phyloP scores from a whole-genome alignment of 2,329 filamentous ascomycete species.

The Fusarium brachygibbosum region DNA sequence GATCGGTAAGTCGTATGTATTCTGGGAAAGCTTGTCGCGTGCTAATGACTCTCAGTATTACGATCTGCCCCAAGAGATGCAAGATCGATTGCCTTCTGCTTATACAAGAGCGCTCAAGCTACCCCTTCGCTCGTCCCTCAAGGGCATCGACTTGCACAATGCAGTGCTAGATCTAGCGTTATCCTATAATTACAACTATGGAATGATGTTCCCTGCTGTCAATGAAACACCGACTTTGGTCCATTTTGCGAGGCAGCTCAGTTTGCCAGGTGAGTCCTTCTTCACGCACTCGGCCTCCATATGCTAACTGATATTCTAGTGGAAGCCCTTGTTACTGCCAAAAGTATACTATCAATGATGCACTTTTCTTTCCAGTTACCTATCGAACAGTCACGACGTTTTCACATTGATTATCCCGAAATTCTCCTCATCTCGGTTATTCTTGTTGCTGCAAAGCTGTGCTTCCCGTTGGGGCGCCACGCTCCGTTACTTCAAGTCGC shows the following conservation, averaged over 20 bases:
- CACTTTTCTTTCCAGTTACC: constrained; percentile 69
- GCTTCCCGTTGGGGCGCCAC: constrained; percentile 78
- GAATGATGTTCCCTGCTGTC: constrained; percentile 77
- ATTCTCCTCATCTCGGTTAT: constrained; percentile 78
- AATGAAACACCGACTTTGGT: constrained; percentile 78
- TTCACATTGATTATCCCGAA: constrained; percentile 77
- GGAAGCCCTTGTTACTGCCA: constrained; percentile 59
- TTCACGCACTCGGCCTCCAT: background rate
- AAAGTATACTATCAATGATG: constrained; percentile 63
- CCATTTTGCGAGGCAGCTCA: constrained; percentile 77
- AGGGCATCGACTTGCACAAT: constrained; percentile 72
- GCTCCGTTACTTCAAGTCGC: constrained; percentile 55
- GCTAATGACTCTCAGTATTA: constrained; percentile 59
- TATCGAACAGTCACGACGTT: constrained; percentile 59
- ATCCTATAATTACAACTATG: constrained; percentile 76
- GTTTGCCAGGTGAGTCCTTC: constrained; percentile 74
- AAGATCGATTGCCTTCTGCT: constrained; percentile 70
- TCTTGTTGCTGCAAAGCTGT: constrained; percentile 81
- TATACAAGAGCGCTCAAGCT: constrained; percentile 73
- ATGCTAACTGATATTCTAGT: constrained; percentile 60
- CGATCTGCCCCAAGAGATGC: constrained; percentile 73
- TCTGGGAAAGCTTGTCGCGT: background rate
- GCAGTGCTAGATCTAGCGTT: constrained; percentile 72
- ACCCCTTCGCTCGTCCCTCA: constrained; percentile 56
- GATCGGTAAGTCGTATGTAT: constrained; percentile 66